A percentile compares a stretch with the other conserved stretches of the same genome.
phyloP scores from a whole-genome alignment of 116 monocot species.

The Zostera marina region DNA sequence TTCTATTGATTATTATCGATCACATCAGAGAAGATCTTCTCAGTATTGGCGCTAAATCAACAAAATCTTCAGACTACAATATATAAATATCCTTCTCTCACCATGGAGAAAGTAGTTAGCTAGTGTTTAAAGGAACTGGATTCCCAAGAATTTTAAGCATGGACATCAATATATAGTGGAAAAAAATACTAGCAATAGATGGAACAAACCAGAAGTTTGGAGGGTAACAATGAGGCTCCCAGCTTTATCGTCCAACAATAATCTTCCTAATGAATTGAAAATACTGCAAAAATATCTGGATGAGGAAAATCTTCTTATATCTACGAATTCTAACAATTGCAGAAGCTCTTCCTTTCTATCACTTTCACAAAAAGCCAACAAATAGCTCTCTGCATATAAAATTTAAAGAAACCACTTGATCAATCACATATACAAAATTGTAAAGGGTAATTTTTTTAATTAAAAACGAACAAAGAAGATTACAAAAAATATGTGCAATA shows the following conservation, averaged over 20 bases:
- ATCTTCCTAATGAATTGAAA: conserved; percentile 56
- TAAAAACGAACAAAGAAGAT: too few relatives aligned
- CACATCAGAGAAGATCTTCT: too few relatives aligned
- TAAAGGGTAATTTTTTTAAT: too few relatives aligned
- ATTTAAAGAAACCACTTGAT: background rate
- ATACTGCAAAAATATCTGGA: conserved; percentile 21
- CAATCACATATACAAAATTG: background rate
- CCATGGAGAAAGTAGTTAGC: too few relatives aligned
- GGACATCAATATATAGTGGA: too few relatives aligned
- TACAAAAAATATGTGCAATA: too few relatives aligned
- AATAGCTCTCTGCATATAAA: conserved; percentile 49
- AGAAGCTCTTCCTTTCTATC: conserved; percentile 59
- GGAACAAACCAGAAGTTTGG: conserved; percentile 24
- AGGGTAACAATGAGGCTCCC: conserved; percentile 42
- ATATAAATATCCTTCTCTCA: too few relatives aligned
- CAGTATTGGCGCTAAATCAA: too few relatives aligned
- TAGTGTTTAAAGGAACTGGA: too few relatives aligned
- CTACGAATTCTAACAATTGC: conserved; percentile 36
- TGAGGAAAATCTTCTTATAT: conserved; percentile 41
- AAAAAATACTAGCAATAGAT: background rate
- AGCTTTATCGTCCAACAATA: conserved; percentile 27
- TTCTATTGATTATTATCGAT: too few relatives aligned
- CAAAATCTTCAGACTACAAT: too few relatives aligned
- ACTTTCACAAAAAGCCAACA: conserved; percentile 77
- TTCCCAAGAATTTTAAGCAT: too few relatives aligned